Percentiles rank a stretch among this genome's conserved stretches.
Evolutionary conservation across 345 rosid genomes (phyloP).

Genomic region (Aurinia saxatilis): DNA sequence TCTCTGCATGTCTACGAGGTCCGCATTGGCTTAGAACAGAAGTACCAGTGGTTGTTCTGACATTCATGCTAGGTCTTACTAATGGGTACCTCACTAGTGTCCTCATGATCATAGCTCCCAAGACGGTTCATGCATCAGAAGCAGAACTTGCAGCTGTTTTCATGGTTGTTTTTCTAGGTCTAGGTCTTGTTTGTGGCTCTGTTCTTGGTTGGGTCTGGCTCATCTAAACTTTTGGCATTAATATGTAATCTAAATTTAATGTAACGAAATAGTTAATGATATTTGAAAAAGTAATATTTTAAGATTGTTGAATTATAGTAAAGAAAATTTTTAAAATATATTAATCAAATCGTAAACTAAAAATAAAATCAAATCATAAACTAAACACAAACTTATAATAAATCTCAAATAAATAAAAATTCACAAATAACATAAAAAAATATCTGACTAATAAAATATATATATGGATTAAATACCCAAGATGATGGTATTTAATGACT

Average conservation of each 20-base stretch:
- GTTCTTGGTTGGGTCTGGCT: constrained; percentile 87
- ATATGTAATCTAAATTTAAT: no score
- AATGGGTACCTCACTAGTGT: constrained; percentile 88
- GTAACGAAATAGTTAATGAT: no score
- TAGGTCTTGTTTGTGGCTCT: constrained; percentile 74
- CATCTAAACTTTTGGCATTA: constrained; percentile 21
- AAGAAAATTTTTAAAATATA: no score
- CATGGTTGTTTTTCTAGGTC: constrained; percentile 64
- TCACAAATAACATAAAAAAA: no score
- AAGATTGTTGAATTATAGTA: no score
- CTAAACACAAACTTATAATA: no score
- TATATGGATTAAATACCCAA: not conserved
- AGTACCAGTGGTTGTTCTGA: constrained; percentile 50
- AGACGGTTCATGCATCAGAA: constrained; percentile 57
- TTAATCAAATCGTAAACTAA: no score
- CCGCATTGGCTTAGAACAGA: constrained; percentile 77
- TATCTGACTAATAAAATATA: not conserved
- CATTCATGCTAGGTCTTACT: constrained; percentile 67
- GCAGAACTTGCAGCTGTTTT: constrained; percentile 76
- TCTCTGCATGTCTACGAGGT: constrained; percentile 66
- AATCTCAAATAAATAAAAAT: no score
- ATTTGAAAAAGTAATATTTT: no score
- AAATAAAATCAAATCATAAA: no score
- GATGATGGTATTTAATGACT: not conserved
- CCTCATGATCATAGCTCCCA: constrained; percentile 76